Conservation (phyloP, 1,139 yeast species). For the Suhomyces ambrosiae region DNA sequence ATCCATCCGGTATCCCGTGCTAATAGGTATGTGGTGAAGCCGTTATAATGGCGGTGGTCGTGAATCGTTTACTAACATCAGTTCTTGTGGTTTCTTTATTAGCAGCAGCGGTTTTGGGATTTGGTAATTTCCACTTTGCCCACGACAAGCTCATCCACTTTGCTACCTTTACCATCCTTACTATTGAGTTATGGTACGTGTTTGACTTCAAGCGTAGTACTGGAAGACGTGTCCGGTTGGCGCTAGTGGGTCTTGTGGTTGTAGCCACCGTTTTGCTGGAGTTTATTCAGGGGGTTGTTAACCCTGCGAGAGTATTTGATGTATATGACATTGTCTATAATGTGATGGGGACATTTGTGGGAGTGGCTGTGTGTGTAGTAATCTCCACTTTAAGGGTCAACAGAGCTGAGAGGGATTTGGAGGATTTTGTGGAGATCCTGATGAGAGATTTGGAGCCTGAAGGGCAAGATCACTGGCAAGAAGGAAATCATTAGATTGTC, state of each 20-base stretch:
- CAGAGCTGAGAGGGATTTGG: slow-evolving; percentile 4
- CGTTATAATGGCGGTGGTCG: no score
- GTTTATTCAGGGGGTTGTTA: slow-evolving; percentile 39
- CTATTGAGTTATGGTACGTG: slow-evolving; percentile 57
- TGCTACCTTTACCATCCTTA: slow-evolving; percentile 49
- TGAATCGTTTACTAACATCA: slow-evolving; percentile 19
- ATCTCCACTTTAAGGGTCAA: slow-evolving; percentile 1
- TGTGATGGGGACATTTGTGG: slow-evolving; percentile 37
- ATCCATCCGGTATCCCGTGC: slow-evolving; percentile 9
- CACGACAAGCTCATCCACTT: slow-evolving; percentile 60
- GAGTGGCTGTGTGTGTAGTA: slow-evolving; percentile 21
- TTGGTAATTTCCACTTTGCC: slow-evolving; percentile 47
- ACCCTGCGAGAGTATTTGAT: slow-evolving; percentile 53
- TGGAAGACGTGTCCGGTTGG: slow-evolving; percentile 6
- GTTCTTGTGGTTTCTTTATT: slow-evolving; percentile 22
- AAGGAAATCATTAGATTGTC: background rate
- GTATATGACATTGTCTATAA: slow-evolving; percentile 48
- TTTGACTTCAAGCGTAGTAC: slow-evolving; percentile 34
- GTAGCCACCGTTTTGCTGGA: slow-evolving; percentile 54
- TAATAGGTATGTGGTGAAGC: slow-evolving; percentile 9
- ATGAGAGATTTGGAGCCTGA: slow-evolving; percentile 13
- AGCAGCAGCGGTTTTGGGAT: slow-evolving; percentile 51
- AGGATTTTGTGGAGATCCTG: slow-evolving; percentile 16
- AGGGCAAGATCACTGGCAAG: background rate
- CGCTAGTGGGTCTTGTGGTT: slow-evolving; percentile 29